Base-by-base conservation (phyloP, 768 basidiomycete species). In the Lactarius akahatsu region DNA sequence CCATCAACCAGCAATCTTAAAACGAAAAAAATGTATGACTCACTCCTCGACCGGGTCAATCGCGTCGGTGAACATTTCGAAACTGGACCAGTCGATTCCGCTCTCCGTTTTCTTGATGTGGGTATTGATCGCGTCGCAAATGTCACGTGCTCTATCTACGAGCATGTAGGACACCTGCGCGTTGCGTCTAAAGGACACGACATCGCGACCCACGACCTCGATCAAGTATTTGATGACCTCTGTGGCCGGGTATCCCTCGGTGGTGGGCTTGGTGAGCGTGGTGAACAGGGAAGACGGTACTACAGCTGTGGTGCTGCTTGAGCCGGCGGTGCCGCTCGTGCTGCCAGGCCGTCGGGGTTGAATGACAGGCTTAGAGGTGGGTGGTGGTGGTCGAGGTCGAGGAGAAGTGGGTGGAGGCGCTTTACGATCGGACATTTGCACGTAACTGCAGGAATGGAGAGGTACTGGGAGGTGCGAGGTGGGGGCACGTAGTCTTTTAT, bases 1-100 rank as follows among this genome's bases (percentile, higher is more conserved):
- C 32, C 16, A 36, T 61, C 50, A 62, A 57, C 34, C 45, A 36
- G 26, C 9, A 3, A 34, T 23, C 11, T 28, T 54, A 10, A 30
- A 26, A 36, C 9, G 10, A 16, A 2, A 7, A 32, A 34, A 34
- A 34, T 5, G 36, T 5, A 26, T 11, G 18, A 40, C 66, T 34
- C 36, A 71, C 71, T 71, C 61, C 47, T 71, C 71, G 16, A 71
- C 32, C 20, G 71, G 71, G n/a, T 71, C 70, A n/a, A 71, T 66
- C 6, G 71, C 71, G 9, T 57, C 52, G 9, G 66, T 59, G 56
- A 56, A 71, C 36, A 59, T 71, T 4, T 70, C 70, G 16, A 61
- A 71, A 56, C 55, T 71, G 26, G 32, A 26, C 71, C 71, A 71
- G 40, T 61, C 64, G 10, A 45, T 45, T 23, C 59, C 64, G 11